A percentile compares a stretch with the other conserved stretches of the same genome.
These are phyloP conservation scores for Backusella liffmaniae DNA, from an alignment of 192 early-diverging fungal genomes.

Conservation along the genomic window DNA sequence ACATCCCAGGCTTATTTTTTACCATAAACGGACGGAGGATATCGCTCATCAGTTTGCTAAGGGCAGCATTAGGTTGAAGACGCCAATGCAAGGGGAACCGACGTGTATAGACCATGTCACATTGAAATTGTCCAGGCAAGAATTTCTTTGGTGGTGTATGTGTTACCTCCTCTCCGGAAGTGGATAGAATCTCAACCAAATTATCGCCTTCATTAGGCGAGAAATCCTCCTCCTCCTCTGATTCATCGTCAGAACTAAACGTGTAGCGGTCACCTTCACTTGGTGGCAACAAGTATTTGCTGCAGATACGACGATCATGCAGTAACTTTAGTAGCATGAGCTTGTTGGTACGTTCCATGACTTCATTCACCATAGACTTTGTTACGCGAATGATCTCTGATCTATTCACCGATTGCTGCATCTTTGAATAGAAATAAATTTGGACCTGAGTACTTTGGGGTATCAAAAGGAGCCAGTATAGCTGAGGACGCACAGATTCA, in stretches of 20 bases:
- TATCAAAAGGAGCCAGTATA: constrained; percentile 67
- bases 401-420: constrained; percentile 47
- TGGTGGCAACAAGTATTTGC: constrained; percentile 56
- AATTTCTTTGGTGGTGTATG: constrained; percentile 43
- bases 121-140: constrained; percentile 66
- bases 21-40: constrained; percentile 61
- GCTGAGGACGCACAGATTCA: constrained; percentile 26
- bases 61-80: constrained; percentile 61
- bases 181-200: constrained; percentile 35
- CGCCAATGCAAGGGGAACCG: constrained; percentile 76
- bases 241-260: constrained; percentile 44
- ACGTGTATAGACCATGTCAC: constrained; percentile 60
- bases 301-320: constrained; percentile 59
- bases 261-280: constrained; percentile 33
- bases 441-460: constrained; percentile 53
- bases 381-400: constrained; percentile 53
- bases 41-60: constrained; percentile 54
- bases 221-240: constrained; percentile 55
- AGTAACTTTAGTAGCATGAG: constrained; percentile 59
- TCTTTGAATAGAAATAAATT: constrained; percentile 70
- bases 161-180: constrained; percentile 23
- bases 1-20: constrained; percentile 73
- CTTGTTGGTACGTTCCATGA: constrained; percentile 66
- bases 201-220: constrained; percentile 26
- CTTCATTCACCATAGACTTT: constrained; percentile 53